Percentiles rank a stretch among this genome's conserved stretches.
phyloP scores from a whole-genome alignment of 352 stramenopile species.

The Pythium phragmitis region DNA sequence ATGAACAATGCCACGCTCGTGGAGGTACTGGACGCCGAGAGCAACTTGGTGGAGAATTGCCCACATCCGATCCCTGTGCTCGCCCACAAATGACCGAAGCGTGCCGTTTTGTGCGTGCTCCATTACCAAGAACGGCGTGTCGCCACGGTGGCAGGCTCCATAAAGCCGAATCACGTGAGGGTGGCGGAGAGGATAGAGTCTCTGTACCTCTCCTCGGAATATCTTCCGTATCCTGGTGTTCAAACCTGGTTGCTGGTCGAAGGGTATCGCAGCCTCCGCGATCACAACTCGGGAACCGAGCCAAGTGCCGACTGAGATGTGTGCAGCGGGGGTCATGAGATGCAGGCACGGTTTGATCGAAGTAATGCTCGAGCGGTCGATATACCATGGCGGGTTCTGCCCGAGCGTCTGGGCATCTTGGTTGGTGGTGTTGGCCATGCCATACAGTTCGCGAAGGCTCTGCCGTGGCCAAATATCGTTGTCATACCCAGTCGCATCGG shows the following conservation, averaged over 20 bases:
- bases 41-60: constrained; percentile 36
- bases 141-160: constrained; percentile 15
- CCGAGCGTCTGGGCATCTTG: not conserved
- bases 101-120: constrained; percentile 3
- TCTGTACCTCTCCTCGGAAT: constrained; percentile 3
- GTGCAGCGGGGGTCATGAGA: not conserved
- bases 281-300: constrained; percentile 1
- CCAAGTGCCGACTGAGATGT: constrained; percentile 10
- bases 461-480: not conserved
- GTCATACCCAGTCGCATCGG: not conserved
- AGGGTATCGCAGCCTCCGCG: not conserved
- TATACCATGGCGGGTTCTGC: constrained; percentile 2
- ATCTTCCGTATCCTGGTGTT: not conserved
- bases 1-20: constrained; percentile 42
- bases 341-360: not conserved
- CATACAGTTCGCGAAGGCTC: constrained; percentile 1
- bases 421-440: not conserved
- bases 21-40: constrained; percentile 68
- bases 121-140: constrained; percentile 11
- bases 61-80: constrained; percentile 19
- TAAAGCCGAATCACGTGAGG: constrained; percentile 14
- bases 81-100: constrained; percentile 3
- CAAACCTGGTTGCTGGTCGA: not conserved
- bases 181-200: constrained; percentile 1
- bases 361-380: constrained; percentile 2